Base-by-base conservation (phyloP, 106 monocot species). In the Amphibolis antarctica region DNA sequence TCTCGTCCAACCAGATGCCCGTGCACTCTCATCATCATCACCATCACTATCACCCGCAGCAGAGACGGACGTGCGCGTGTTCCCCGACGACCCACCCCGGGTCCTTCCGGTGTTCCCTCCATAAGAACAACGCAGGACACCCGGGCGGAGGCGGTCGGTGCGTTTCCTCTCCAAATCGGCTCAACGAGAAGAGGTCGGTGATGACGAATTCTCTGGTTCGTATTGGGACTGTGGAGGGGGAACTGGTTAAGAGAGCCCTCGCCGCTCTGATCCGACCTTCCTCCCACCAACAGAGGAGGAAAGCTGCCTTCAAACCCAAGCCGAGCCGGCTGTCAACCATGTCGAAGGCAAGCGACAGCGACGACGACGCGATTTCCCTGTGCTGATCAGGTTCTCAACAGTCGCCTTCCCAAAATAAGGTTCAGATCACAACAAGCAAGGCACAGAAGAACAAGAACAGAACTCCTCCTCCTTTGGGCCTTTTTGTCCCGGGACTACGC, bases 191-290 rank as follows among this genome's bases (percentile, higher is more conserved):
- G 60, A 61, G 86, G 15, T 86, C 89, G 7, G 86, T 86, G 53
- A 89, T 94, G 93, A 84, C 86, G 56, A 94, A 89, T 60, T 89
- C 93, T n/a, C 79, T 89, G 9, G 89, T 89, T 30, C 68, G 85
- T 59, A 89, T 94, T 72, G 83, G 85, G 13, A 74, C 89, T 1
- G 93, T 94, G 24, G 89, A 94, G 70, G 89, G 93, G 0, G 93
- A 93, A 3, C 53, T 79, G 31, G 86, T 93, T 9, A 86, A 83
- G 75, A 80, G 88, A 12, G 80, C 93, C 1, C 78, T 93, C 43
- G 66, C 88, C 5, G 83, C 93, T 13, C 70, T 89, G 56, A 89
- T 94, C 69, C 73, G 93, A 4, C 89, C 93, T 17, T 83, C 81
- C 4, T 89, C 93, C 7, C 93, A 89, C 64, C 83, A 79, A 44